Evolutionary conservation across 305 asterid species (phyloP).

Genomic region (Rubia peregrina): DNA sequence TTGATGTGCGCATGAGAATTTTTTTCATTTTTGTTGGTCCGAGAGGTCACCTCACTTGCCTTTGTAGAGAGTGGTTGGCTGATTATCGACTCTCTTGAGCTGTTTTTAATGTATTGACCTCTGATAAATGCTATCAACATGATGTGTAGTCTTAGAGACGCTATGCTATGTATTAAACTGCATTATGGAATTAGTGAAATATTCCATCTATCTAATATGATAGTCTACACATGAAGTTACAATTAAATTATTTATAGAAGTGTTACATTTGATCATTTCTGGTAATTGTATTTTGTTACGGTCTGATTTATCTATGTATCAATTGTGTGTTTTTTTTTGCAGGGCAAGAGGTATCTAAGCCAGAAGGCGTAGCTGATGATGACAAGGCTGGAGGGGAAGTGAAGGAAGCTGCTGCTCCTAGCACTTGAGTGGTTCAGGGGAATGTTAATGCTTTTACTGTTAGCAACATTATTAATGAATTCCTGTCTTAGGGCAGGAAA

Average conservation of each 20-base stretch:
- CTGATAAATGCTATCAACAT: neutral
- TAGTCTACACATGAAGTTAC: too few relatives aligned
- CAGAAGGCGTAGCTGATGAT: constrained; percentile 29
- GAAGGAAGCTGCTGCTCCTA: constrained; percentile 16
- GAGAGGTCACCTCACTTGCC: neutral
- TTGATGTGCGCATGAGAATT: neutral
- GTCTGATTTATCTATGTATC: neutral
- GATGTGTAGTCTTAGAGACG: neutral
- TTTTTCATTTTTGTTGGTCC: neutral
- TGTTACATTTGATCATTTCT: too few relatives aligned
- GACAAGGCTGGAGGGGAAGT: constrained; percentile 34
- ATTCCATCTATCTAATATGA: neutral
- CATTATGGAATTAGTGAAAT: neutral
- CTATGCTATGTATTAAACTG: neutral
- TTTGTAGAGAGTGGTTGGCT: neutral
- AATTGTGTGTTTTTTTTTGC: constrained; percentile 19
- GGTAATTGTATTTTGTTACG: too few relatives aligned
- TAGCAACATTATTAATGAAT: constrained; percentile 2
- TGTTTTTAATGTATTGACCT: neutral
- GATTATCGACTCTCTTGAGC: neutral
- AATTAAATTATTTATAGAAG: too few relatives aligned
- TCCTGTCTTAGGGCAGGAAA: neutral
- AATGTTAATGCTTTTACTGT: neutral
- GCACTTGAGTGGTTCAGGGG: constrained; percentile 16
- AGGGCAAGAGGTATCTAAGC: constrained; percentile 38